Evolutionary conservation across 2,329 filamentous ascomycete genomes (phyloP), one percentile per base, ranked within the genome.

Genomic region (Neophaeococcomyces aloes): DNA sequence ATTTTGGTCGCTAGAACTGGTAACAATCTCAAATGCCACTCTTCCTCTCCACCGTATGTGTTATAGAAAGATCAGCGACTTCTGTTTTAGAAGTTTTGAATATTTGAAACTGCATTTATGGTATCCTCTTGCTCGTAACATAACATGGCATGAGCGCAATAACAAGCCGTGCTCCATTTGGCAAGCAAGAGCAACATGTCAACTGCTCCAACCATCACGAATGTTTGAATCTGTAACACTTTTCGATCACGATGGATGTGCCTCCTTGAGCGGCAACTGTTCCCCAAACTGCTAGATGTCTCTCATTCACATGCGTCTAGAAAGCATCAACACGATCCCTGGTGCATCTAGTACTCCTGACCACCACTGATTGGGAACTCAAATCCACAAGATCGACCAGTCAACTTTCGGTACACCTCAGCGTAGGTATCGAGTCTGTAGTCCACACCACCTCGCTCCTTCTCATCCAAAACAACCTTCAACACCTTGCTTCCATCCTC

Each of bases 381-480:
- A 67, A 98, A 98, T 72, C 81, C 80, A 68, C 96, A 91, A 67
- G 80, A 80, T 74, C 93, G 91, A 72, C 91, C 91, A 53, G 91
- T 98, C 66, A 98, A 77, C 65, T 86, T 83, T 72, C 87, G 86
- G 85, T 98, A 98, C 68, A 98, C 91, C 81, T 98, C 91, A 57
- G 86, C 86, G 80, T 98, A 98, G 68, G 89, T 95, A 74, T 98
- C 91, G 61, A 98, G 86, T 70, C 91, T 81, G 84, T 96, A 95
- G 79, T 98, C 91, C 61, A 98, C 89, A 70, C 88, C 87, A 65
- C 88, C 89, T 63, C 88, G 86, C 85, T 98, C 91, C 86, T 98
- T 98, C 85, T 96, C 91, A 72, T 98, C 91, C 50, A 98, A 81
- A 66, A 98, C 79, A 69, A 98, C 86, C 85, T 98, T 98, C 72